phyloP scores from a whole-genome alignment of 352 stramenopile species.

The Thraustochytrium striatum region DNA sequence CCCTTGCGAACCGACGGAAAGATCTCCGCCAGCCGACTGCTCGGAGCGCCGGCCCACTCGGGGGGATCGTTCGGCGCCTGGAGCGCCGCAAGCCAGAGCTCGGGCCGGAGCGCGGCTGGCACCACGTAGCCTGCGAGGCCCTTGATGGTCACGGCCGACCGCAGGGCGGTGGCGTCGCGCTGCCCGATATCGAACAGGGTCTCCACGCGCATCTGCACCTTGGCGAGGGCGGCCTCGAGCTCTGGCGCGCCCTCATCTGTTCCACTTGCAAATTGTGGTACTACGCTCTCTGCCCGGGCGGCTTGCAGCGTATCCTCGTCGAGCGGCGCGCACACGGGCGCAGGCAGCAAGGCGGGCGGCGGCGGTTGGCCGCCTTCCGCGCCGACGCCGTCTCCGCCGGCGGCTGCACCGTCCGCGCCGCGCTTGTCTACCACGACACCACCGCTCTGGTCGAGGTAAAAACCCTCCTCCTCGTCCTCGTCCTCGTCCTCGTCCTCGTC shows the following conservation, averaged over 20 bases:
- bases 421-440: background rate
- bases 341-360: background rate
- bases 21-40: constrained; percentile 13
- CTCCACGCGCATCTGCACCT: constrained; percentile 20
- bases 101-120: background rate
- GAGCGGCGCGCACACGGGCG: background rate
- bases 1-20: constrained; percentile 20
- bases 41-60: background rate
- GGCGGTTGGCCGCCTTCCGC: background rate
- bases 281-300: background rate
- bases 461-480: constrained; percentile 31
- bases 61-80: background rate
- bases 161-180: background rate
- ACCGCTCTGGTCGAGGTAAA: constrained; percentile 28
- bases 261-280: too few relatives aligned
- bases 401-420: background rate
- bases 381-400: background rate
- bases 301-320: background rate
- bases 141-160: constrained; percentile 8
- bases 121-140: background rate
- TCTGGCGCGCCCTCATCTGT: background rate
- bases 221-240: background rate
- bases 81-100: constrained; percentile 21
- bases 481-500: constrained; percentile 31
- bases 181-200: constrained; percentile 40